phyloP scores from a whole-genome alignment of 257 asterid genomes.

The Scutellaria minor region DNA sequence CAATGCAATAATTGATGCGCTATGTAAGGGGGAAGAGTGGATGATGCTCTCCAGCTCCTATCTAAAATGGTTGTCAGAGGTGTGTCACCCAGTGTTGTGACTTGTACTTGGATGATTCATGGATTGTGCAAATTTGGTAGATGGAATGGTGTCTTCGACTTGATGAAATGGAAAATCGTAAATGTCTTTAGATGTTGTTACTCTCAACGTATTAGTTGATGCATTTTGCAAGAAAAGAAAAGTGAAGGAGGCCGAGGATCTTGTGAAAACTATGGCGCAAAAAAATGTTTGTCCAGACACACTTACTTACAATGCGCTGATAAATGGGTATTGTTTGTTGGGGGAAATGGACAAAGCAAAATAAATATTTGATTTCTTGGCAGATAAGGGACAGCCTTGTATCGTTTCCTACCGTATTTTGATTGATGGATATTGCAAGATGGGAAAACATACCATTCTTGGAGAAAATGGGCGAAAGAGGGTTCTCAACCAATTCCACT shows the following conservation, averaged over 20 bases:
- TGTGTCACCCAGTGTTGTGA: conserved; percentile 11
- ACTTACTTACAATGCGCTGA: background rate
- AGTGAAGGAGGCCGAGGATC: background rate
- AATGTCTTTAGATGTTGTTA: background rate
- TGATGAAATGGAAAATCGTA: background rate
- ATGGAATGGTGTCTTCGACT: conserved; percentile 15
- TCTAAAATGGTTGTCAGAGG: conserved; percentile 29
- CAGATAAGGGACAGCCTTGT: background rate
- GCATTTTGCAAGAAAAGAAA: background rate
- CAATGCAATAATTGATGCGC: conserved; percentile 14
- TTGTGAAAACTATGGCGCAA: background rate
- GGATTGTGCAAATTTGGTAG: conserved; percentile 23
- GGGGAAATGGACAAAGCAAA: background rate
- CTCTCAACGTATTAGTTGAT: background rate
- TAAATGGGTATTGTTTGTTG: background rate
- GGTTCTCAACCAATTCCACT: background rate
- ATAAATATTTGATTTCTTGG: background rate
- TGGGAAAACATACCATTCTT: background rate
- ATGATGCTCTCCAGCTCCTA: conserved; percentile 33
- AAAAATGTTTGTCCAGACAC: background rate
- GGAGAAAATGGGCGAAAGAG: background rate
- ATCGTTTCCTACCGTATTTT: background rate
- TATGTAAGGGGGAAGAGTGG: conserved; percentile 30
- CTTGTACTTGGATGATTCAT: conserved; percentile 15
- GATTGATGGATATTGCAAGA: conserved; percentile 4